Base-by-base conservation (phyloP, 2,329 filamentous ascomycete genomes). In the Clathrospora elynae region DNA sequence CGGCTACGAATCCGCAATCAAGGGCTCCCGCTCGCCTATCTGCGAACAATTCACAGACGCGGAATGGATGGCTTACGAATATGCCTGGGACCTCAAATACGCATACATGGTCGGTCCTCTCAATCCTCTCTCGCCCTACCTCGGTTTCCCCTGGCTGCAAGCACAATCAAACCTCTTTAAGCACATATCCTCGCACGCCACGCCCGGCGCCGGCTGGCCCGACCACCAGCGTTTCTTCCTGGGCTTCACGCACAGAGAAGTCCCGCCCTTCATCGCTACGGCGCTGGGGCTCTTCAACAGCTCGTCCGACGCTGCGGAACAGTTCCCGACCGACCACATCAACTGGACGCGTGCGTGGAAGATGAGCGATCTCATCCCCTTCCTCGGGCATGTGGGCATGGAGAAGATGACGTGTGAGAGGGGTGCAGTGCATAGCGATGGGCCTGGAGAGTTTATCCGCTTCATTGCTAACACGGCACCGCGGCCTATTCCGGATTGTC, bases 211-310 rank as follows among this genome's bases (percentile, higher is more conserved):
- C 49, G 48, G 59, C 44, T 41, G 67, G 66, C 37, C 61, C 2
- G 52, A 59, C 6, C 61, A 68, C 13, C 77, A 86, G 57, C 81
- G 85, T 33, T 74, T 87, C 11, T 84, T 83, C 57, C 73, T 86
- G 24, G 82, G 80, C 45, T 87, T 87, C 68, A 86, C 84, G 0
- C 84, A 87, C 60, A 78, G 84, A 10, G 83, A 87, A 62, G 72
- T 87, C 3, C 84, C 83, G 0, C 83, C 84, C 1, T 84, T 82
- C 55, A 80, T 86, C 1, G 71, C 83, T 1, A 84, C 85, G 0
- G 83, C 84, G 0, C 76, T 87, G 64, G 84, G 84, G 0, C 71
- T 87, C 2, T 87, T 86, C 74, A 86, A 86, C 71, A 84, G 84
- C 59, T 83, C 80, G 1, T 73, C 83, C 49, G 82, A 83, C 42